Evolutionary conservation across 768 basidiomycete species (phyloP), one percentile per base, ranked within the genome.

Genomic region (Leccinum uliginosum): DNA sequence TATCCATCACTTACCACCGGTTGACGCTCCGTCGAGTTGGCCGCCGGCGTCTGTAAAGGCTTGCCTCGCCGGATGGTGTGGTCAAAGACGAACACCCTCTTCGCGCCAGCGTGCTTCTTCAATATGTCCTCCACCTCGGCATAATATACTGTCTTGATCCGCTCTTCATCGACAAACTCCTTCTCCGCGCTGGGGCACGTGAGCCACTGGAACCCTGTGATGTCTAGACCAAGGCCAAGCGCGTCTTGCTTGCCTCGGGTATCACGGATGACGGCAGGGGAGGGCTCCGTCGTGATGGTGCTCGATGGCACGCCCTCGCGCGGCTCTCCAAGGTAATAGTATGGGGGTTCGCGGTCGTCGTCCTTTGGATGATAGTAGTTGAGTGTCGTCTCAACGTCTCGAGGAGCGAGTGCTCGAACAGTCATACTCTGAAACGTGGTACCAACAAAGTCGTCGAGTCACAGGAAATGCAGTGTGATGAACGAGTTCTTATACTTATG

Each of bases 61-160:
- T 32, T 6, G 12, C 14, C n/a, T 32, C 48, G 65, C 69, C 74
- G 66, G 59, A 73, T 69, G 26, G 74, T 78, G 50, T 77, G 76
- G 58, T 78, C 76, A 48, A 78, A 79, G 50, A 78, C 67, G 56
- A 76, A 61, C 40, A 76, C 68, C 46, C 62, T 63, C 62, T 68
- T 73, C 4, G 71, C 75, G 6, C 74, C 74, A 0, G 68, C 63
- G 15, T 72, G 59, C 52, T 67, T 64, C 68, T 73, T 78, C 59
- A 78, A 46, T 17, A 78, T 57, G 53, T 73, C 70, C 55, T 72
- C 71, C 1, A 71, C 66, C 63, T 79, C 78, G 35, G 64, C 55
- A 59, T 79, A 78, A 47, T 79, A 78, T 34, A 50, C 62, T 7
- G 44, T 50, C 61, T 60, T 54, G 61, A 79, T 74, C 30, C 51